Base-by-base conservation (phyloP, 2,329 filamentous ascomycete genomes). In the Aspergillus tamarii region DNA sequence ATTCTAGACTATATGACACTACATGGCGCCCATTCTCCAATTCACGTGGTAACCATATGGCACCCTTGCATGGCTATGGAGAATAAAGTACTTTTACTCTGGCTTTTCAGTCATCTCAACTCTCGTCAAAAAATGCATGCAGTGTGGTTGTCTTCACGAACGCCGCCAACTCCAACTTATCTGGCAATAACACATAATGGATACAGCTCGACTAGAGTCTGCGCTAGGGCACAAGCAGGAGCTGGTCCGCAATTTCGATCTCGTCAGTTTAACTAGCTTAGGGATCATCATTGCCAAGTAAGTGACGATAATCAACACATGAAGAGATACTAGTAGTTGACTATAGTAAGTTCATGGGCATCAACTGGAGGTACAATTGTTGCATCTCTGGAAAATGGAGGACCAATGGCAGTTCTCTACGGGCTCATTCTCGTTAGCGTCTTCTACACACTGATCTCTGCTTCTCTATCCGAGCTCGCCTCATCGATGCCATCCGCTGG, bases 391-490 rank as follows among this genome's bases (percentile, higher is more conserved):
- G 82, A 82, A 69, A 87, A 88, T 75, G 86, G 87, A 46, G 87
- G 87, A 0, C 84, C 86, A 0, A 85, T 87, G 8, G 85, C 85
- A 0, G 84, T 88, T 0, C 69, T 88, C 0, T 88, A 87, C 71
- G 85, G 87, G 66, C 84, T 88, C n/a, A 71, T 80, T 43, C 67
- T 75, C 2, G 77, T 77, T 43, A 77, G 74, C 30, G 64, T 80
- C 16, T 86, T 85, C 67, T 88, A 87, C 73, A 83, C 82, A 68
- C 74, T 82, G 39, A 81, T 88, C 28, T 84, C 84, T 0, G 83
- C 84, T 2, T 84, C 81, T 21, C 78, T 88, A 32, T 84, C 85
- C 30, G 85, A 88, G 70, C 78, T 88, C 0, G 83, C 84, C 2
- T 85, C 83, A 26, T 83, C 85, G 0, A 85, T 87, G 56, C 85